Base-by-base conservation (phyloP, 306 rosid genomes). In the Sechiopsis laciniata region DNA sequence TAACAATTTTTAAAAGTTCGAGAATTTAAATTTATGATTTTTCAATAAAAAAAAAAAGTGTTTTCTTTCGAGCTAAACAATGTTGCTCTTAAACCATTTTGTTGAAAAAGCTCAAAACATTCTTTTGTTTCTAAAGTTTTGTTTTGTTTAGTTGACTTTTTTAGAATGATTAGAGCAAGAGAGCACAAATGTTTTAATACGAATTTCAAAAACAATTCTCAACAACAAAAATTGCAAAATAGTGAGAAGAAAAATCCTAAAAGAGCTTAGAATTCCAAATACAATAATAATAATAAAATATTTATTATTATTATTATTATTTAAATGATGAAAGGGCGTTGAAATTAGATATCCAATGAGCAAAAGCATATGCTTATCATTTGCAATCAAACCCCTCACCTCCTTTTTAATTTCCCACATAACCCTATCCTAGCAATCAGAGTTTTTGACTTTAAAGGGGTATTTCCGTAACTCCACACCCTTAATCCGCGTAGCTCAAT, bases 291-390 rank as follows among this genome's bases (percentile, higher is more conserved):
- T 61, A 61, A 45, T n/a, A n/a, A n/a, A n/a, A n/a, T n/a, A 45
- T 9, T 45, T 17, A 0, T 51, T 46, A 10, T 46, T 46, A 10
- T 10, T 9, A 1, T 51, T 51, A 12, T 26, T 26, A 1, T 16
- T 15, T 17, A 20, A 64, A 64, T 64, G 3, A 64, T 64, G 52
- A 64, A 64, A 64, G 26, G 53, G 71, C 21, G 20, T 61, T 61
- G 68, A 61, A 24, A 37, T 9, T 37, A 15, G 46, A 35, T 63
- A 29, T 65, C 29, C n/a, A 65, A n/a, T 17, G 53, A 65, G 42
- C n/a, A 40, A 40, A 37, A 37, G 54, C 52, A 65, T 9, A 19
- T 3, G 54, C 2, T 46, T 46, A 67, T 67, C 37, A 67, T 67
- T 67, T 67, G 37, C 72, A 45, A 67, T 67, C 71, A 37, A 37